Evolutionary conservation across 495 filamentous ascomycete genomes (phyloP), one percentile per base, ranked within the genome.

Genomic region (Daldinia bambusicola): DNA sequence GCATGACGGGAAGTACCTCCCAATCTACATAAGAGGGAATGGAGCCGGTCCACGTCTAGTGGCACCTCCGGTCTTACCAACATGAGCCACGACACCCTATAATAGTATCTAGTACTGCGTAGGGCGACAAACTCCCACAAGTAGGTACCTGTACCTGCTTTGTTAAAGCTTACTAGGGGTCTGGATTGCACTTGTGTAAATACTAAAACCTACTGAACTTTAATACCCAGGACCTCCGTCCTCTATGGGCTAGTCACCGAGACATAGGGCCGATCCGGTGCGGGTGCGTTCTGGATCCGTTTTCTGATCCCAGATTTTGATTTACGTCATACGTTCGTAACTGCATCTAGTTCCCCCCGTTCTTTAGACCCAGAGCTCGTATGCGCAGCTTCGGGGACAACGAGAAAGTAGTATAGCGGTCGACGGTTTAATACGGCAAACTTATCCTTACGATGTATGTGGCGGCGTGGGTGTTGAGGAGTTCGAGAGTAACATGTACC

Each of bases 321-420:
- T 53, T 72, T 72, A 67, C 69, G 69, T 72, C 69, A 72, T 67
- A 31, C 60, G 64, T 67, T n/a, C 12, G 5, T 55, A 41, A 51
- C 43, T 67, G 9, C 16, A 20, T 16, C 4, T 12, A 48, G 43
- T 48, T 16, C 9, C 18, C 8, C 26, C 16, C 52, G 20, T 61
- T 61, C 40, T 4, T 18, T 41, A 40, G 67, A 57, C 68, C 63
- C 62, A 66, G 9, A 31, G 40, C 50, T 57, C 57, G 50, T 52
- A 26, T 57, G 32, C 45, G 13, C 36, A 26, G 30, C n/a, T n/a
- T 58, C 52, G 8, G 62, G 68, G 37, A 57, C 52, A 32, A 58
- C 56, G 62, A 58, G 32, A 66, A 61, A 66, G 63, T 14, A 31
- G 58, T 67, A 71, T 71, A 59, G 63, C 63, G 63, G 50, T 14